Evolutionary conservation across 208 protist genomes (phyloP), one percentile per base, ranked within the genome.

Genomic region (Leishmania aethiopica): DNA sequence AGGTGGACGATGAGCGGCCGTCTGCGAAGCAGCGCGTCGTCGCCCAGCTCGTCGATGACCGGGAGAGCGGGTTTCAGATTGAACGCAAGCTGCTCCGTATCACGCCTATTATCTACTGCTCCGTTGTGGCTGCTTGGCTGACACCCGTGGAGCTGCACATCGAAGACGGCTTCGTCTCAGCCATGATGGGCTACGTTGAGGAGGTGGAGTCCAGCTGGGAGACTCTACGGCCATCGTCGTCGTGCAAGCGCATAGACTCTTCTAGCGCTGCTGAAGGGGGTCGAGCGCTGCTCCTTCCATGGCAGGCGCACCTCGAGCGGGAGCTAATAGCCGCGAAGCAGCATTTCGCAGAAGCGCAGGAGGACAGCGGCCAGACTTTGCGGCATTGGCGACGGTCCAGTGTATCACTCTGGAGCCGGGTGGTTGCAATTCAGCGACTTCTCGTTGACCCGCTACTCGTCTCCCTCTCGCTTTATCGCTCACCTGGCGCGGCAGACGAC

Each of bases 401-500:
- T 28, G 83, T 73, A 37, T 75, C 83, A 17, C 78, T 84, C 49
- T 79, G 62, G 75, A 81, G 76, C n/a, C 88, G 87, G 55, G 80
- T 92, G 32, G 62, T 94, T 42, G 89, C 91, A 19, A 87, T 96
- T 19, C 83, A 89, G 15, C 88, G 86, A 60, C 82, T 96, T 59
- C 81, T 88, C 42, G 75, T 96, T 32, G 89, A 95, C 55, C 79
- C 91, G 69, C 53, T 95, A n/a, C 83, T 89, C 40, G 79, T 96
- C 11, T 94, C 93, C 47, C 86, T 94, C 55, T 95, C 93, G 2
- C 88, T 96, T 53, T 95, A 96, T 82, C 93, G 93, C 25, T 91
- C 90, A 19, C 93, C 89, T 25, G 91, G 91, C 7, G 89, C 89
- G 71, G 78, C 86, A 47, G 89, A 92, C 69, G 93, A 96, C 85